These are phyloP conservation scores for Tricholoma flavovirens DNA, from an alignment of 768 basidiomycete genomes.

Conservation along the genomic window DNA sequence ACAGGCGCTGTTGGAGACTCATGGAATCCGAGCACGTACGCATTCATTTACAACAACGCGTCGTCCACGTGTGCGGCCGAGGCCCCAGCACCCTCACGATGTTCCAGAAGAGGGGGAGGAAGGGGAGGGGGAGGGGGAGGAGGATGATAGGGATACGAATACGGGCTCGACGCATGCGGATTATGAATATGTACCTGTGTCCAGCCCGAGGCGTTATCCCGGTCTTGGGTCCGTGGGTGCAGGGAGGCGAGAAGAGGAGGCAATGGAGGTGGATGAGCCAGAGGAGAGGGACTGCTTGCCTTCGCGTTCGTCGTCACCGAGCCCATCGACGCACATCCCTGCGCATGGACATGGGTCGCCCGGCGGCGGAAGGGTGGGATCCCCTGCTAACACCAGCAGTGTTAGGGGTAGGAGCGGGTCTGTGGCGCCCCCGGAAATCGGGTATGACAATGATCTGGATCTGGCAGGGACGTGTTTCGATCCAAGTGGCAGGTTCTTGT, in stretches of 20 bases:
- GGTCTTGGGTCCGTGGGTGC: not conserved
- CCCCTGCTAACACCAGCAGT: conserved; percentile 4
- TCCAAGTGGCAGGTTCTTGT: conserved; percentile 59
- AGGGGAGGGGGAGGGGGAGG: conserved; percentile 8
- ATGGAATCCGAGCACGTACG: conserved; percentile 36
- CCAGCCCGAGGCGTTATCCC: conserved; percentile 5
- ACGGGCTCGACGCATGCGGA: conserved; percentile 26
- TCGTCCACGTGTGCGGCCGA: not conserved
- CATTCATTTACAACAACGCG: not conserved
- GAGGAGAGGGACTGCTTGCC: conserved; percentile 55
- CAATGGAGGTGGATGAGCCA: conserved; percentile 43
- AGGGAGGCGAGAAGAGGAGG: conserved; percentile 24
- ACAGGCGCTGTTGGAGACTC: conserved; percentile 46
- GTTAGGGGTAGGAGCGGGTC: not conserved
- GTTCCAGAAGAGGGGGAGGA: conserved; percentile 16
- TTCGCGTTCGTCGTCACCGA: conserved; percentile 41
- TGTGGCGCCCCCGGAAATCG: conserved; percentile 6
- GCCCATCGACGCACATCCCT: conserved; percentile 25
- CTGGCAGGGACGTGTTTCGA: conserved; percentile 74
- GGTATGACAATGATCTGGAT: conserved; percentile 40
- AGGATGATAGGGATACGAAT: conserved; percentile 18
- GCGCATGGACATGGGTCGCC: conserved; percentile 3
- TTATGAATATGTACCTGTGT: conserved; percentile 22
- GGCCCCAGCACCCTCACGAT: not conserved
- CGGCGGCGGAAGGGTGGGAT: conserved; percentile 1